Conservation (phyloP, 129 eudicot genomes). For the Lonicera japonica region DNA sequence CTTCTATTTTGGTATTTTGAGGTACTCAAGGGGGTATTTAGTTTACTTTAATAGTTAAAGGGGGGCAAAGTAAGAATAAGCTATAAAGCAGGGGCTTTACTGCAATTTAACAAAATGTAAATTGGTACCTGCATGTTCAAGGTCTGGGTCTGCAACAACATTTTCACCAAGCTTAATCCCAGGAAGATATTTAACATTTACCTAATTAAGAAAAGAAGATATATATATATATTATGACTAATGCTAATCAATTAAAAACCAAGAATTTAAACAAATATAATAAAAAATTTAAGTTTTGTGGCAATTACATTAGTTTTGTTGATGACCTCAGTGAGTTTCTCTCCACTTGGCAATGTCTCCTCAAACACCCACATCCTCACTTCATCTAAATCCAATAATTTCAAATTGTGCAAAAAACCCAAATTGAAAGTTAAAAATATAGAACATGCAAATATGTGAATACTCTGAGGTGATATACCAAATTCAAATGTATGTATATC, state of each 20-base stretch:
- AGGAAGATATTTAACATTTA: conserved; percentile 92
- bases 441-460: no score
- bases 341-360: conserved; percentile 78
- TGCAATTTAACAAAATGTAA: no score
- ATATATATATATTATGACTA: no score
- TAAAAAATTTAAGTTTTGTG: background rate
- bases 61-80: no score
- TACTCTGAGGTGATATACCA: no score
- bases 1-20: no score
- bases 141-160: conserved; percentile 92
- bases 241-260: no score
- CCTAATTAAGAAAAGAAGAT: conserved; percentile 30
- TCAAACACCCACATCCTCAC: conserved; percentile 99
- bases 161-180: conserved; percentile 85
- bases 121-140: conserved; percentile 76
- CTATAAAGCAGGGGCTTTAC: no score
- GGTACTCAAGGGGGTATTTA: no score
- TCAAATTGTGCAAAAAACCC: no score
- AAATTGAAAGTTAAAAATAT: no score
- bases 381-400: conserved; percentile 50
- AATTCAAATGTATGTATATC: background rate
- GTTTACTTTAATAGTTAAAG: no score
- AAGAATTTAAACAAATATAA: background rate
- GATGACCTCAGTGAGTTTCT: conserved; percentile 83
- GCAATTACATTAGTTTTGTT: conserved; percentile 71